Conservation (phyloP, 192 early-diverging fungal species). For the Backusella tarrabulga region DNA sequence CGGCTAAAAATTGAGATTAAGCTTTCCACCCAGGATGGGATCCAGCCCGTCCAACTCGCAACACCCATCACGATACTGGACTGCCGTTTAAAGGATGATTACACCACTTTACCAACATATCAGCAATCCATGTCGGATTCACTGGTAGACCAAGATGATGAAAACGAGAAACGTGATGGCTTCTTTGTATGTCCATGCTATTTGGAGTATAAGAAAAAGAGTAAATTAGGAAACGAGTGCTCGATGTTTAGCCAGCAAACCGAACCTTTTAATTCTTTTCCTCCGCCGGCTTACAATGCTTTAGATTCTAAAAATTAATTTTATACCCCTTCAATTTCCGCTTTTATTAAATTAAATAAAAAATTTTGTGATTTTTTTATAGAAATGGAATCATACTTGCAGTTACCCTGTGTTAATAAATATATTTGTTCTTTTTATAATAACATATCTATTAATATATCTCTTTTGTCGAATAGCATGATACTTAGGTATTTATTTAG, state of each 20-base stretch:
- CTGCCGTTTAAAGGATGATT: slow-evolving; percentile 33
- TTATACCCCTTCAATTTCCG: not conserved
- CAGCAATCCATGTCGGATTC: slow-evolving; percentile 18
- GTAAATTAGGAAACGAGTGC: slow-evolving; percentile 8
- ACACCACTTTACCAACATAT: slow-evolving; percentile 28
- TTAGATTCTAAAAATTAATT: not conserved
- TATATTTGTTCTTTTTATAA: too few species aligned
- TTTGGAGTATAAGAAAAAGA: slow-evolving; percentile 23
- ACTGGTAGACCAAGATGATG: not conserved
- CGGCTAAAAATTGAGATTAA: slow-evolving; percentile 25
- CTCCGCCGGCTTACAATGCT: not conserved
- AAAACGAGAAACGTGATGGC: not conserved
- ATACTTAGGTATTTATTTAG: too few species aligned
- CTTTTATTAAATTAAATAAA: not conserved
- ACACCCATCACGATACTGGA: slow-evolving; percentile 29
- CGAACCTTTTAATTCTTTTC: not conserved
- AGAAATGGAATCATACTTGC: too few species aligned
- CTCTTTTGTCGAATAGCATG: too few species aligned
- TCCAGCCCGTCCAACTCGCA: slow-evolving; percentile 15
- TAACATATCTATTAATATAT: too few species aligned
- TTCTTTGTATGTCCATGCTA: slow-evolving; percentile 29
- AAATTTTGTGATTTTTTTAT: not conserved
- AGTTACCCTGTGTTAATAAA: too few species aligned
- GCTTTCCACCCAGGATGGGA: not conserved
- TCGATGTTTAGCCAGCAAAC: not conserved